phyloP scores from a whole-genome alignment of 2,329 filamentous ascomycete genomes.

The Botrytis medusae region DNA sequence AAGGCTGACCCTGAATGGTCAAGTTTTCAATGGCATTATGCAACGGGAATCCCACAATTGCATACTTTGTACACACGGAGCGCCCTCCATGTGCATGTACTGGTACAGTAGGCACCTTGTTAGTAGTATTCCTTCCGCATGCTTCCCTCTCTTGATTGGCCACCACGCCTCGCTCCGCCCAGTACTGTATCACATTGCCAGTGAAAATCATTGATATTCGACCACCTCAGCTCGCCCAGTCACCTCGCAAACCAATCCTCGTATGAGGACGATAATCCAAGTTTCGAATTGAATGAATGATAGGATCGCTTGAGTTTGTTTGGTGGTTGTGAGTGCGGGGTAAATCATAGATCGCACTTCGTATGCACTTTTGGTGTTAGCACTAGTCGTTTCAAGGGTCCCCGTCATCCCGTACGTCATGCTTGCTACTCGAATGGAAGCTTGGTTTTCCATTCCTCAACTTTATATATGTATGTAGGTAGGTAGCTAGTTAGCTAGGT shows the following conservation, averaged over 20 bases:
- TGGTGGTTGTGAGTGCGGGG: not conserved
- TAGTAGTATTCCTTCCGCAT: not conserved
- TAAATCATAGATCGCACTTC: not conserved
- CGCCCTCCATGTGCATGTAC: not conserved
- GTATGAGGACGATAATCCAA: not conserved
- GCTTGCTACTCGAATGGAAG: constrained; percentile 1
- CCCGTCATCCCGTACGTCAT: constrained; percentile 7
- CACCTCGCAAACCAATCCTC: not conserved
- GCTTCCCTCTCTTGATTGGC: not conserved
- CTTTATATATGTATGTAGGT: not conserved
- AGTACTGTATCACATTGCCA: not conserved
- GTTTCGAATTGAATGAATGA: not conserved
- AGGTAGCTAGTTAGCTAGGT: too few relatives aligned
- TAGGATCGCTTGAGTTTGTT: not conserved
- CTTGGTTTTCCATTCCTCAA: not conserved
- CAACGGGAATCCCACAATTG: not conserved
- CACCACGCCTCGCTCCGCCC: not conserved
- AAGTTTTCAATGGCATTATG: not conserved
- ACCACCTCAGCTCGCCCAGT: not conserved
- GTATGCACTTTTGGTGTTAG: not conserved
- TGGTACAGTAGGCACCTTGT: not conserved
- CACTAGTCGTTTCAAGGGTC: constrained; percentile 1
- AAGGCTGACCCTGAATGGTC: not conserved
- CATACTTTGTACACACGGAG: not conserved
- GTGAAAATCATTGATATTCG: not conserved